Percentiles rank a stretch among this genome's conserved stretches.
Conservation (phyloP, 768 basidiomycete species). For the Tylopilus plumbeoviolaceoides region DNA sequence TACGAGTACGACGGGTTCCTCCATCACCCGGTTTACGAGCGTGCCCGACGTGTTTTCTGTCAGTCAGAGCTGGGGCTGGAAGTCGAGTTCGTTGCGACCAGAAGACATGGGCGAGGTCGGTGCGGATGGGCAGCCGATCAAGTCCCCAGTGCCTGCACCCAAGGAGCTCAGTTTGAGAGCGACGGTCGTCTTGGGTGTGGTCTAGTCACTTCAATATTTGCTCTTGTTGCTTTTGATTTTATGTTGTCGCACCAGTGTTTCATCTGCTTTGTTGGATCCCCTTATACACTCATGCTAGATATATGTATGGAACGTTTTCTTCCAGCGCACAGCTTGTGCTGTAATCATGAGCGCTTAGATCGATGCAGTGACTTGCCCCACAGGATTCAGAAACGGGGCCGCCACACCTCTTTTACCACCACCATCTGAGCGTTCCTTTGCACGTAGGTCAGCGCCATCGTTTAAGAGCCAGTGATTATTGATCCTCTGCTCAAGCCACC, state of each 20-base stretch:
- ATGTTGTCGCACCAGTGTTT: background rate
- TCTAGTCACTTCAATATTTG: conserved; percentile 34
- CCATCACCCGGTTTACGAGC: conserved; percentile 79
- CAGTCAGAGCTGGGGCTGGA: conserved; percentile 94
- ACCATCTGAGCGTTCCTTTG: background rate
- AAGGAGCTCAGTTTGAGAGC: conserved; percentile 66
- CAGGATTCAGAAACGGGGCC: background rate
- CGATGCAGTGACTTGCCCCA: no score
- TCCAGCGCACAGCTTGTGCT: no score
- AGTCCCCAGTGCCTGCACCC: conserved; percentile 29
- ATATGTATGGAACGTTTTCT: no score
- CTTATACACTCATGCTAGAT: no score
- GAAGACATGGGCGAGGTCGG: conserved; percentile 45
- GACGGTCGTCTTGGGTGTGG: conserved; percentile 73
- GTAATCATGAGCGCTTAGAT: no score
- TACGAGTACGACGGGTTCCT: conserved; percentile 74
- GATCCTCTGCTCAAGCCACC: background rate
- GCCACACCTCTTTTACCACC: background rate
- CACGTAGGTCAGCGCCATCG: background rate
- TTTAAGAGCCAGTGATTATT: background rate
- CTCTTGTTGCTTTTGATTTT: conserved; percentile 5
- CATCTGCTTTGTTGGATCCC: no score
- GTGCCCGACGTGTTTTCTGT: conserved; percentile 82
- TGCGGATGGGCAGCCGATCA: conserved; percentile 30
- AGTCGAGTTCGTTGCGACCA: conserved; percentile 52